Percentiles rank a stretch among this genome's conserved stretches.
Evolutionary conservation across 2,329 filamentous ascomycete genomes (phyloP).

Genomic region (Colletotrichum siamense): DNA sequence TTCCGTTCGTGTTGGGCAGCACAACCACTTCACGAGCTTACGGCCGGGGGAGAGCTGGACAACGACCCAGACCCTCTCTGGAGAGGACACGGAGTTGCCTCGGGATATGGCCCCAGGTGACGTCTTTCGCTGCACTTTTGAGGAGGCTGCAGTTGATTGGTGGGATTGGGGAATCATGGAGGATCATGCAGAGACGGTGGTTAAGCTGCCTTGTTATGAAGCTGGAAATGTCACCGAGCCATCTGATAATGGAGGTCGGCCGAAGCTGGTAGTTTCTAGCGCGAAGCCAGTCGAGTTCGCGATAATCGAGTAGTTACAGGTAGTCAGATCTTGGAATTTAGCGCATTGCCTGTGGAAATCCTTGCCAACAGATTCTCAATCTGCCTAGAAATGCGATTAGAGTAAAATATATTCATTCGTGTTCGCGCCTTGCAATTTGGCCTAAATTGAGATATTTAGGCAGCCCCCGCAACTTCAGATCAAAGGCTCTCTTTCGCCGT

Average conservation of each 20-base stretch:
- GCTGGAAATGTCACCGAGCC: neutral
- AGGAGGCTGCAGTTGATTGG: neutral
- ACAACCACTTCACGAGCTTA: neutral
- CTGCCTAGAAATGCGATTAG: neutral
- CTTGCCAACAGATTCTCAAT: neutral
- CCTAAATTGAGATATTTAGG: neutral
- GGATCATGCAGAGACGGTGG: neutral
- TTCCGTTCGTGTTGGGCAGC: neutral
- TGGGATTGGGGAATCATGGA: neutral
- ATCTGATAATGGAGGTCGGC: neutral
- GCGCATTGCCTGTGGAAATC: neutral
- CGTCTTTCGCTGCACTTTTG: neutral
- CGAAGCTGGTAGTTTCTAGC: neutral
- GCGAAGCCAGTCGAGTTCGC: neutral
- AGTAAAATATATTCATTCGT: neutral
- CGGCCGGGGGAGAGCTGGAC: neutral
- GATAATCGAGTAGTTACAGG: neutral
- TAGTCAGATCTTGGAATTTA: neutral
- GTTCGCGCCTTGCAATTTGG: neutral
- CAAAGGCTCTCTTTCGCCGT: neutral
- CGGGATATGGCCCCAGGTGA: neutral
- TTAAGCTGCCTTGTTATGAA: neutral
- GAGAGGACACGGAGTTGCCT: neutral
- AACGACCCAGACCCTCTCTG: neutral
- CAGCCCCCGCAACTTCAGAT: neutral